Evolutionary conservation across 2,329 filamentous ascomycete species (phyloP).

Genomic region (Ascochyta pisi): DNA sequence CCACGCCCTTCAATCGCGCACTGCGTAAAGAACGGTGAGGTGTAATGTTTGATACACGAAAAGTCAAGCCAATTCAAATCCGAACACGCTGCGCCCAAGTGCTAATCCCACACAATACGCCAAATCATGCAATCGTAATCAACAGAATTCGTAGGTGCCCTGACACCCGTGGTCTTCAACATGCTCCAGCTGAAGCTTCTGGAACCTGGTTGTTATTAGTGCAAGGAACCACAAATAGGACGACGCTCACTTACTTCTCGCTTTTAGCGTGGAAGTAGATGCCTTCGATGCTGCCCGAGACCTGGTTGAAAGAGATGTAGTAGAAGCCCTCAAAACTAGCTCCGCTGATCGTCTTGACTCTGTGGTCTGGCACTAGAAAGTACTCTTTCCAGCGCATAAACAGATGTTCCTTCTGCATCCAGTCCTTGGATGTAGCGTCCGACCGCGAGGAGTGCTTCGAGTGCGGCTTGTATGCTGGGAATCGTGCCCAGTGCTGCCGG

Average conservation of each 20-base stretch:
- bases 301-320: conserved; percentile 98
- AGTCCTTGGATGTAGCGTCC: conserved; percentile 69
- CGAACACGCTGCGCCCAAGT: conserved; percentile 33
- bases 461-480: conserved; percentile 83
- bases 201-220: conserved; percentile 67
- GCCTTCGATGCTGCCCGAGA: conserved; percentile 82
- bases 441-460: conserved; percentile 66
- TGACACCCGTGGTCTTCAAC: conserved; percentile 85
- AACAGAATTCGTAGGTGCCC: conserved; percentile 87
- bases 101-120: conserved; percentile 34
- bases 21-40: conserved; percentile 38
- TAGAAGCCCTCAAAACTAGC: conserved; percentile 99
- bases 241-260: conserved; percentile 75
- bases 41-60: conserved; percentile 38
- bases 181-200: conserved; percentile 90
- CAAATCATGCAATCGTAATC: conserved; percentile 51
- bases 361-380: conserved; percentile 94
- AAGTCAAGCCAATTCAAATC: conserved; percentile 24
- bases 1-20: conserved; percentile 33
- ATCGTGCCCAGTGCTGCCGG: conserved; percentile 90
- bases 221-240: background rate
- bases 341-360: conserved; percentile 86
- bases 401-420: conserved; percentile 81
- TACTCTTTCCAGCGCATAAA: conserved; percentile 99
- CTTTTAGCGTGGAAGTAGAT: conserved; percentile 99